Base-by-base conservation (phyloP, 2,329 filamentous ascomycete genomes). In the Myriosclerotinia curreyana region DNA sequence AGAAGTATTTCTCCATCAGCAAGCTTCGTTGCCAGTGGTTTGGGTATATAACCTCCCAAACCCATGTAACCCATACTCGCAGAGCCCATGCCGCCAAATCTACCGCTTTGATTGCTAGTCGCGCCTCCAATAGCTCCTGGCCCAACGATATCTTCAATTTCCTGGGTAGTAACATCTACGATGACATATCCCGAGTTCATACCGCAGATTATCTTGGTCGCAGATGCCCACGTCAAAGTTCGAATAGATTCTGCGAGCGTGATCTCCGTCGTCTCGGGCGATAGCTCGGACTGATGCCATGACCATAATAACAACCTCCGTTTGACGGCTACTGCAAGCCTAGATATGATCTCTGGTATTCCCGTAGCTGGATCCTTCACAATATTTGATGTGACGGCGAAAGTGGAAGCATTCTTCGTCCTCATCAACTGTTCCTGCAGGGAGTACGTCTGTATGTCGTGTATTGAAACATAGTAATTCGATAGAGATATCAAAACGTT, bases 11-110 rank as follows among this genome's bases (percentile, higher is more conserved):
- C 86, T 5, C 91, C 90, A 68, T 96, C 90, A 3, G 86, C 85
- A 15, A 99, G 81, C 70, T 89, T 89, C 7, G 93, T 88, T 7
- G 91, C 91, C 71, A 99, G 82, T 8, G 95, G 96, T 73, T 91
- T 96, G 1, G 95, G 94, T 64, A 94, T 91, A 79, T 92, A 95
- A 50, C 91, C 90, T 58, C 91, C 92, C 74, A 98, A 87, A 1
- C 94, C 94, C 84, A 98, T 96, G 74, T 98, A 98, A 52, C 93
- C 92, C 92, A 98, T 97, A 55, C 92, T 91, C 9, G 89, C 90
- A 62, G 88, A 90, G 66, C 89, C 90, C 67, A 94, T 88, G 2
- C 91, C 90, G 7, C 92, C 92, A 69, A 97, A 94, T 46, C 92
- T 85, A 1, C 81, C 80, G 1, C 81, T 80, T 65, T 74, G 75